Base-by-base conservation (phyloP, 140 eudicot species). In the Cichorium intybus region DNA sequence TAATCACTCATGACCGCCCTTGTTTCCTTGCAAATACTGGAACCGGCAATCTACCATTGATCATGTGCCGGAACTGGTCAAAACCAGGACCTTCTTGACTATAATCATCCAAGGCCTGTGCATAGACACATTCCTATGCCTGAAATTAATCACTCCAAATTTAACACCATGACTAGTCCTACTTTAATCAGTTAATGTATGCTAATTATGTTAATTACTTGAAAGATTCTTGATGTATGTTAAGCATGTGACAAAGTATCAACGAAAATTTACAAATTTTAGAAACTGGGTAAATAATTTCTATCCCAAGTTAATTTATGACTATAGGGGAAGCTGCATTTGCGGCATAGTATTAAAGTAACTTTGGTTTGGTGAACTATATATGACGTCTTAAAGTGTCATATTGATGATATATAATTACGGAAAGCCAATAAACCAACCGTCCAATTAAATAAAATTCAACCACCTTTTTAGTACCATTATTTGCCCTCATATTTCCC, bases 401-500 rank as follows among this genome's bases (percentile, higher is more conserved):
- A 39, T 2, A 20, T 14, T 70, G 50, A 29, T 20, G 8, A 29
- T 2, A 70, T 45, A 58, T 50, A 10, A 35, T 61, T 10, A 16
- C 16, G 3, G n/a, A 35, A 9, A 23, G 17, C 29, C 55, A 71
- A 62, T 72, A 62, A 72, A 41, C 22, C 64, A 64, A 73, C 66
- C 18, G 55, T 55, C 72, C 23, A 73, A 73, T 73, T 55, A 7
- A 64, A 55, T 63, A 62, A 53, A 62, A 54, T 64, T 43, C 78
- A 73, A 73, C 78, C 12, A 71, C 76, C 33, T 60, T 27, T 62
- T 62, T 28, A 63, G 59, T 54, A 63, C 77, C 18, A 51, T 37
- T 51, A 64, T 70, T 68, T 31, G 43, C 45, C 67, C 56, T 51
- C 35, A 37, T 50, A 24, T 24, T 27, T 51, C 76, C 28, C 52